Conservation (phyloP, 345 rosid genomes). For the Microthlaspi erraticum region DNA sequence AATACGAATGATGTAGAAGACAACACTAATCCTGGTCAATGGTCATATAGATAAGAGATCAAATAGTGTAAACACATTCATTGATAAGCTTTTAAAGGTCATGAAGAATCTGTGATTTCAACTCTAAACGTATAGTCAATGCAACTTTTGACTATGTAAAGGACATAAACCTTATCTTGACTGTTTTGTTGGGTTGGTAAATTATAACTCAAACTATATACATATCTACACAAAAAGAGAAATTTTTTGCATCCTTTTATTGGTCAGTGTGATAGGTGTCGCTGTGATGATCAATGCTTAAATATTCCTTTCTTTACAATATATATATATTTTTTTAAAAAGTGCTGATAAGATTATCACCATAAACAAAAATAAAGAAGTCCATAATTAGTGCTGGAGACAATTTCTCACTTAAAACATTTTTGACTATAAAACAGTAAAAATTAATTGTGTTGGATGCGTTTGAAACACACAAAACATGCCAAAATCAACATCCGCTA, state of each 20-base stretch:
- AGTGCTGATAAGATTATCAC: neutral
- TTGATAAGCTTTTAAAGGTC: slow-evolving; percentile 30
- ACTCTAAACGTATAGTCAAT: slow-evolving; percentile 5
- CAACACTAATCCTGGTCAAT: slow-evolving; percentile 12
- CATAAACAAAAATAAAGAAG: neutral
- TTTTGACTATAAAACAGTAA: no score
- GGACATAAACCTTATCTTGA: slow-evolving; percentile 34
- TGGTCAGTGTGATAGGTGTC: neutral
- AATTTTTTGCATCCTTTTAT: neutral
- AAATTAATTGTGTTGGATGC: no score
- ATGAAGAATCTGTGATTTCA: slow-evolving; percentile 11
- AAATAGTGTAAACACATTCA: slow-evolving; percentile 25
- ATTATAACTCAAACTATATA: slow-evolving; percentile 6
- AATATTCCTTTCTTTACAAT: neutral
- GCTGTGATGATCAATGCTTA: slow-evolving; percentile 14
- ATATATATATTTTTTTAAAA: neutral
- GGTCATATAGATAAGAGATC: slow-evolving; percentile 3
- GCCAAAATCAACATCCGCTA: no score
- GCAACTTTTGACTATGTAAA: slow-evolving; percentile 36
- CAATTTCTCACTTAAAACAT: neutral
- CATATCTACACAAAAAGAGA: neutral
- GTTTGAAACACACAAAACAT: no score
- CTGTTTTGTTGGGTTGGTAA: slow-evolving; percentile 26
- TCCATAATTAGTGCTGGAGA: neutral
- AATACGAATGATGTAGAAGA: neutral